phyloP scores from a whole-genome alignment of 495 filamentous ascomycete genomes.

The Penicillium turbatum region DNA sequence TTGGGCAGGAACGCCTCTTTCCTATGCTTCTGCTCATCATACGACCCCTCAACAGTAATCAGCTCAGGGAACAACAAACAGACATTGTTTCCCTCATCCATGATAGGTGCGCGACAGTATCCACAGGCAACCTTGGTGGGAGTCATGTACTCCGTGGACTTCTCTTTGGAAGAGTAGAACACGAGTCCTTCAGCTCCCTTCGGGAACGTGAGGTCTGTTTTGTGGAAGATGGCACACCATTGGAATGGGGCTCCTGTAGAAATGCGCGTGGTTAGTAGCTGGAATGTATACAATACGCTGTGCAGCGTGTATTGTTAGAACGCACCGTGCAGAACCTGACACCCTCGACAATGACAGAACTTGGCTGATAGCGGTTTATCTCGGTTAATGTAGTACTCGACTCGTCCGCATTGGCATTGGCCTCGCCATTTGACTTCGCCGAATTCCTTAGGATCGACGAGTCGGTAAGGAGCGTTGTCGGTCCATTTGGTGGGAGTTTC shows the following conservation, averaged over 20 bases:
- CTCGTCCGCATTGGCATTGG: constrained; percentile 72
- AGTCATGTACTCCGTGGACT: constrained; percentile 60
- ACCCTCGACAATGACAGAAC: constrained; percentile 82
- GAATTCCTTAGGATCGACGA: constrained; percentile 29
- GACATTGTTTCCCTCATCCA: constrained; percentile 89
- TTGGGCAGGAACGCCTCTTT: constrained; percentile 62
- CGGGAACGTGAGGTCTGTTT: constrained; percentile 73
- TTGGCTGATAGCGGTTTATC: constrained; percentile 71
- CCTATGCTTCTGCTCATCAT: constrained; percentile 38
- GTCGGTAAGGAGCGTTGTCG: no score
- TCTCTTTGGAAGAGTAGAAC: constrained; percentile 68
- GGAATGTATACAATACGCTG: no score
- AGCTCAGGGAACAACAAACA: constrained; percentile 76
- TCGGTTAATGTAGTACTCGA: constrained; percentile 65
- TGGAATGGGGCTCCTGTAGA: constrained; percentile 58
- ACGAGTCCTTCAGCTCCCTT: constrained; percentile 64
- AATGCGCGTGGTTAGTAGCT: no score
- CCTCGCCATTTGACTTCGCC: constrained; percentile 64
- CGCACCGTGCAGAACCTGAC: constrained; percentile 75
- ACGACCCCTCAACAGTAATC: constrained; percentile 57
- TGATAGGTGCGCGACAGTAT: constrained; percentile 75
- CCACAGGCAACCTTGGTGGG: constrained; percentile 84
- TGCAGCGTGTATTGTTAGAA: no score
- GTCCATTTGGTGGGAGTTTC: no score
- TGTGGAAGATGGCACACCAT: constrained; percentile 89